Conservation (phyloP, 768 basidiomycete genomes). For the Boletus sensibilis region DNA sequence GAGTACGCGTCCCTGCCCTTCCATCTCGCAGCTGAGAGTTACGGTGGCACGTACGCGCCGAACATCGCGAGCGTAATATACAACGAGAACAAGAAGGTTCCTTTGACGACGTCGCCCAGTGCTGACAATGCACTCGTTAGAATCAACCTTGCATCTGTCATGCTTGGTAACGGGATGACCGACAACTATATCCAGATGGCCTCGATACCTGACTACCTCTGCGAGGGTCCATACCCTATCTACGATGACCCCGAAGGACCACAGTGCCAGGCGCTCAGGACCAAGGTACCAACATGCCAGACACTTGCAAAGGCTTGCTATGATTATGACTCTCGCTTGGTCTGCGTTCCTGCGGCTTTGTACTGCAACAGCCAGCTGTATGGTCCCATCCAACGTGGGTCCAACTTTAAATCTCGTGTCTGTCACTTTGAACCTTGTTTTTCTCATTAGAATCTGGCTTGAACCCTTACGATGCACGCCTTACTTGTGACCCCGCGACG, state of each 20-base stretch:
- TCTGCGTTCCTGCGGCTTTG: slow-evolving; percentile 69
- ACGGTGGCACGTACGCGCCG: slow-evolving; percentile 78
- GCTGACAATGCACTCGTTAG: slow-evolving; percentile 47
- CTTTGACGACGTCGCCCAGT: slow-evolving; percentile 41
- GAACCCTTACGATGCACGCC: slow-evolving; percentile 89
- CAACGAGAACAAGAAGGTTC: slow-evolving; percentile 66
- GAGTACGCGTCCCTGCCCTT: slow-evolving; percentile 69
- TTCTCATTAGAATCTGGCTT: slow-evolving; percentile 54
- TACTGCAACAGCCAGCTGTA: slow-evolving; percentile 81
- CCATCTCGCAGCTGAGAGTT: slow-evolving; percentile 81
- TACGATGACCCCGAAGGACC: slow-evolving; percentile 69
- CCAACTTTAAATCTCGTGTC: neutral
- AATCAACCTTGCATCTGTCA: slow-evolving; percentile 79
- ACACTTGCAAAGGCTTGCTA: slow-evolving; percentile 73
- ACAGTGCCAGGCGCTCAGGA: slow-evolving; percentile 59
- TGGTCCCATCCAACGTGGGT: slow-evolving; percentile 67
- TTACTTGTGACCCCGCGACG: slow-evolving; percentile 64
- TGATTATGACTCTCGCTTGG: slow-evolving; percentile 52
- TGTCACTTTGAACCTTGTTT: neutral
- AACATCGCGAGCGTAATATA: slow-evolving; percentile 83
- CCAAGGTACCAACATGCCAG: slow-evolving; percentile 74
- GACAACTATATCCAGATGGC: slow-evolving; percentile 82
- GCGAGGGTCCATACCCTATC: slow-evolving; percentile 79
- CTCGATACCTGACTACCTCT: slow-evolving; percentile 78
- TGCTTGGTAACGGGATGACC: slow-evolving; percentile 87